A percentile compares a stretch with the other conserved stretches of the same genome.
Evolutionary conservation across 441 rosid genomes (phyloP).

Genomic region (Gossypium gossypioides): DNA sequence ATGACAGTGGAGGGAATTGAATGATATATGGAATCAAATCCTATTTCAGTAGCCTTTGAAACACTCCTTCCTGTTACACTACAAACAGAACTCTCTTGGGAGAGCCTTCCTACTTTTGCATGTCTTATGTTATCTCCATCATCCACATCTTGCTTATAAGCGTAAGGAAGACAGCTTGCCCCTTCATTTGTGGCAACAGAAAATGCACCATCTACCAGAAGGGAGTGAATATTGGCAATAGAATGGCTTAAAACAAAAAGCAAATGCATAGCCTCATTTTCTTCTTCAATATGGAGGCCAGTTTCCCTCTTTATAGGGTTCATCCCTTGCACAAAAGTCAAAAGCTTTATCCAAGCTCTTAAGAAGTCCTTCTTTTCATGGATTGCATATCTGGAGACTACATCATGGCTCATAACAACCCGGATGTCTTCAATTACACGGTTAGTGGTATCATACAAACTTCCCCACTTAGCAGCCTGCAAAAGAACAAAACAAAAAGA

Average conservation of each 20-base stretch:
- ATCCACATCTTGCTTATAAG: conserved; percentile 29
- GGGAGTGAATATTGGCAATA: conserved; percentile 61
- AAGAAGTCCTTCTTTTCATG: conserved; percentile 51
- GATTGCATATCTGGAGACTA: conserved; percentile 59
- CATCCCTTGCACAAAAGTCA: conserved; percentile 86
- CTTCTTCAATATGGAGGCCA: conserved; percentile 67
- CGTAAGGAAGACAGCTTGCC: conserved; percentile 21
- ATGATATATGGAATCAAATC: conserved; percentile 24
- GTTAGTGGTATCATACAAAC: conserved; percentile 47
- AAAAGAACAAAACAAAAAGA: conserved; percentile 19
- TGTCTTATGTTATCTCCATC: conserved; percentile 55
- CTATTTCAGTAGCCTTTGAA: conserved; percentile 34
- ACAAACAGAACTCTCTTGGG: conserved; percentile 67
- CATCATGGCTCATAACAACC: conserved; percentile 74
- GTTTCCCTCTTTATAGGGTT: conserved; percentile 82
- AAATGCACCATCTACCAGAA: conserved; percentile 63
- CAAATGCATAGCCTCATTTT: conserved; percentile 47
- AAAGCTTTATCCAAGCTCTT: conserved; percentile 74
- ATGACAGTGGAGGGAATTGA: conserved; percentile 48
- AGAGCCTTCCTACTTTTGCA: conserved; percentile 83
- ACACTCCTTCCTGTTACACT: conserved; percentile 43
- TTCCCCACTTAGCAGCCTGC: conserved; percentile 69
- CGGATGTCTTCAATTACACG: conserved; percentile 79
- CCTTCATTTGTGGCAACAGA: conserved; percentile 35
- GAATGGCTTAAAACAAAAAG: conserved; percentile 64